Evolutionary conservation across 257 asterid genomes (phyloP).

Genomic region (Gardenia jasminoides): DNA sequence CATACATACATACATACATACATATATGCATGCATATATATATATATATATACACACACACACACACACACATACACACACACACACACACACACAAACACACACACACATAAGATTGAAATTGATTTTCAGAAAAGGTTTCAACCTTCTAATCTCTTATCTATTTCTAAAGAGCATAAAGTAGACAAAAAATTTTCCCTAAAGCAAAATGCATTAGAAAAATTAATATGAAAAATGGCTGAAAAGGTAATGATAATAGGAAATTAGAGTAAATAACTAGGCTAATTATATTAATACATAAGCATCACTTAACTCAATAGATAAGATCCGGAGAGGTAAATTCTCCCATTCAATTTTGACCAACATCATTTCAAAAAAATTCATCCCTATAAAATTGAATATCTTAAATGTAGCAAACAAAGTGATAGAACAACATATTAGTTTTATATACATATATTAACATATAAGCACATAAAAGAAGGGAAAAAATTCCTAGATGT

Average conservation of each 20-base stretch:
- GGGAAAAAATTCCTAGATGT: neutral
- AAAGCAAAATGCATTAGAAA: neutral
- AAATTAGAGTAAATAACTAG: neutral
- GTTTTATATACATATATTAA: neutral
- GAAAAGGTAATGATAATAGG: neutral
- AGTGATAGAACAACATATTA: neutral
- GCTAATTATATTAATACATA: neutral
- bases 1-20: no score
- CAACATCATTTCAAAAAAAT: neutral
- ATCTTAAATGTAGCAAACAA: neutral
- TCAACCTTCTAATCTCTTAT: neutral
- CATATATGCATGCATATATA: no score
- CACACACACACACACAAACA: no score
- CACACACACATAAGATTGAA: neutral
- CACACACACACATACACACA: no score
- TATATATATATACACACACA: no score
- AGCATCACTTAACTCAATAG: no score
- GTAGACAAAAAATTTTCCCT: neutral
- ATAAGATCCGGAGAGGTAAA: neutral
- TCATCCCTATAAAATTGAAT: neutral
- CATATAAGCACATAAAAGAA: neutral
- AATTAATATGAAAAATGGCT: no score
- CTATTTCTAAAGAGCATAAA: no score
- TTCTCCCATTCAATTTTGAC: neutral
- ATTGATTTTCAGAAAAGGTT: no score